Evolutionary conservation across 2,329 filamentous ascomycete genomes (phyloP), one percentile per base, ranked within the genome.

Genomic region (Hymenoscyphus fraxineus): DNA sequence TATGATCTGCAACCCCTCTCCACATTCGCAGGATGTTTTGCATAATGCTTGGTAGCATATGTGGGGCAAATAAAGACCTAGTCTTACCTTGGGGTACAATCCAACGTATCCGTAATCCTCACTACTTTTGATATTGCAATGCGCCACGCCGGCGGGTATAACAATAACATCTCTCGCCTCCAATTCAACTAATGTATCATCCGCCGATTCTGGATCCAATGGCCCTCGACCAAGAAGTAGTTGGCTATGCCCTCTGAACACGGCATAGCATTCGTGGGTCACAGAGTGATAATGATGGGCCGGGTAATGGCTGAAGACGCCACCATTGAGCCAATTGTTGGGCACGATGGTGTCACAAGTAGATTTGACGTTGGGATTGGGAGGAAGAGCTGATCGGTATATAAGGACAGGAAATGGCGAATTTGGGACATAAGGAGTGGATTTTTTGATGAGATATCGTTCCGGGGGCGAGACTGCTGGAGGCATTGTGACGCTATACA

Each of bases 241-340:
- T 40, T 64, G 66, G 40, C 73, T 74, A 22, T 67, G 68, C 16
- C 73, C 75, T 51, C 66, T 71, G 57, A 74, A 71, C 10, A 74
- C 67, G 22, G 75, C 76, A 64, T 78, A 78, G 64, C 75, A 77
- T 67, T 78, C 75, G 67, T 78, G 75, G 2, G 75, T 75, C 27
- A 77, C 76, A 31, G 73, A 73, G 67, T 78, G 76, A 63, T 76
- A 77, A 47, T 70, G 68, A 62, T 70, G 68, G 15, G 65, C 62
- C 10, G 60, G 27, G 39, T 66, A 66, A 58, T 70, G 68, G 31
- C 68, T 70, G 63, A 71, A 71, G 9, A 71, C 65, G 19, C 69
- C 66, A 6, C 66, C 68, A 62, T 76, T 76, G 55, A 74, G 67
- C 75, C 76, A 77, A 27, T 70, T 67, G 64, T 77, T 73, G 16